Conservation (phyloP, 441 rosid genomes). For the Kokia cookei region DNA sequence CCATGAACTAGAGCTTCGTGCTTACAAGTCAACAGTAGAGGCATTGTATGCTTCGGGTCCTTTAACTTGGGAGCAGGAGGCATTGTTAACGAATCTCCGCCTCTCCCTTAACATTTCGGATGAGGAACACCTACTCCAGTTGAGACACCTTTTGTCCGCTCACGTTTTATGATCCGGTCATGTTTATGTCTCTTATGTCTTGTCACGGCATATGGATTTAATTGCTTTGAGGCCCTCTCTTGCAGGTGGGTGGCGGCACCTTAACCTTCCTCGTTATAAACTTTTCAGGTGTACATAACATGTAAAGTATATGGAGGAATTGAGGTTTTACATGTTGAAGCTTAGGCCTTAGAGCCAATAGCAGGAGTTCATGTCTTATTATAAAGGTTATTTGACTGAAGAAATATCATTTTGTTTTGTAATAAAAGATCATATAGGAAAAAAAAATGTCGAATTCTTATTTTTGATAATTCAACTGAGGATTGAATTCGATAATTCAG, state of each 20-base stretch:
- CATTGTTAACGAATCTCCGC: slow-evolving; percentile 31
- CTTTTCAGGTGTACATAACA: background rate
- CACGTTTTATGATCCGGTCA: slow-evolving; percentile 9
- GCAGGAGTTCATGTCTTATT: slow-evolving; percentile 2
- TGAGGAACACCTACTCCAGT: slow-evolving; percentile 29
- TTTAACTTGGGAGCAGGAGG: slow-evolving; percentile 35
- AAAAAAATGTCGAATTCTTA: background rate
- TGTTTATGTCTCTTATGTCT: background rate
- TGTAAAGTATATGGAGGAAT: background rate
- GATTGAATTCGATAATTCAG: no score
- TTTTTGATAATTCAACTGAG: no score
- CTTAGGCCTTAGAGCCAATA: background rate
- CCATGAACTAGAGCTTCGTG: slow-evolving; percentile 29
- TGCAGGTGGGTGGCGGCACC: background rate
- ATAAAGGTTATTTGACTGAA: background rate
- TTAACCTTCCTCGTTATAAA: background rate
- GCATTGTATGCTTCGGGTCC: slow-evolving; percentile 35
- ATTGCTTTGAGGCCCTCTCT: background rate
- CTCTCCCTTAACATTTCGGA: slow-evolving; percentile 31
- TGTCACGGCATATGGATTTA: background rate
- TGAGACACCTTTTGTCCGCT: slow-evolving; percentile 26
- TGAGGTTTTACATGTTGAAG: background rate
- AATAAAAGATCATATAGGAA: slow-evolving; percentile 1
- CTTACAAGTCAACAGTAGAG: slow-evolving; percentile 23
- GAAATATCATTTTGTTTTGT: background rate